These are phyloP conservation scores for Strombidium stylifer DNA, from an alignment of 73 alveolate species.

Conservation along the genomic window DNA sequence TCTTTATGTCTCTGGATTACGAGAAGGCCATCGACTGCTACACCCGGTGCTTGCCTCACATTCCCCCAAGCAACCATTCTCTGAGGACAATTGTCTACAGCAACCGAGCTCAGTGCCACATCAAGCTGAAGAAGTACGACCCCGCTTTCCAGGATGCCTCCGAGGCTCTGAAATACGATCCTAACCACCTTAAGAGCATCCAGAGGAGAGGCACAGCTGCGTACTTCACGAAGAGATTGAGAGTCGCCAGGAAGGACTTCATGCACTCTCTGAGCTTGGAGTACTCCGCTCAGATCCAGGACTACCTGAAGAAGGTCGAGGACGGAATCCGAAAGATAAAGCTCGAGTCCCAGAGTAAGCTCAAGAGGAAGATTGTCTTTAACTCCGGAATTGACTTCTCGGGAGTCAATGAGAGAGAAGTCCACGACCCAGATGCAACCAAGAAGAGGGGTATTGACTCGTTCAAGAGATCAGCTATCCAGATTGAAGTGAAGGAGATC, in stretches of 20 bases:
- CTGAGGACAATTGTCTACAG: constrained; percentile 38
- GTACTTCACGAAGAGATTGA: constrained; percentile 32
- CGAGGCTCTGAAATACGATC: constrained; percentile 44
- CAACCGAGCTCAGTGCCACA: constrained; percentile 47
- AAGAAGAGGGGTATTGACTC: constrained; percentile 27
- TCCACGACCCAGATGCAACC: constrained; percentile 5
- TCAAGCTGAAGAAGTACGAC: constrained; percentile 37
- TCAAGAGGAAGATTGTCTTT: constrained; percentile 18
- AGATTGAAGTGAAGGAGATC: neutral
- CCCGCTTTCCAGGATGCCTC: constrained; percentile 45
- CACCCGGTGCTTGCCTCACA: constrained; percentile 38
- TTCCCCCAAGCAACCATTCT: constrained; percentile 30
- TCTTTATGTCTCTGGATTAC: constrained; percentile 40
- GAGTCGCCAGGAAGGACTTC: constrained; percentile 43
- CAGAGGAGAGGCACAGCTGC: constrained; percentile 57
- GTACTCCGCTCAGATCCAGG: constrained; percentile 20
- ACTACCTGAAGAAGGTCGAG: constrained; percentile 30
- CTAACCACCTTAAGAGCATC: constrained; percentile 47
- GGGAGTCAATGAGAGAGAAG: constrained; percentile 5
- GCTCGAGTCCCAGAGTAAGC: constrained; percentile 47
- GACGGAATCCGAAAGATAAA: constrained; percentile 27
- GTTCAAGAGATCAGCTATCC: constrained; percentile 24
- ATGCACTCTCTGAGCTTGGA: constrained; percentile 16
- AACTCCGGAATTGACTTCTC: too few relatives aligned
- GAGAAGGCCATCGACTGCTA: constrained; percentile 62